Evolutionary conservation across 345 rosid species (phyloP), one percentile per base, ranked within the genome.

Genomic region (Tarenaya hassleriana): DNA sequence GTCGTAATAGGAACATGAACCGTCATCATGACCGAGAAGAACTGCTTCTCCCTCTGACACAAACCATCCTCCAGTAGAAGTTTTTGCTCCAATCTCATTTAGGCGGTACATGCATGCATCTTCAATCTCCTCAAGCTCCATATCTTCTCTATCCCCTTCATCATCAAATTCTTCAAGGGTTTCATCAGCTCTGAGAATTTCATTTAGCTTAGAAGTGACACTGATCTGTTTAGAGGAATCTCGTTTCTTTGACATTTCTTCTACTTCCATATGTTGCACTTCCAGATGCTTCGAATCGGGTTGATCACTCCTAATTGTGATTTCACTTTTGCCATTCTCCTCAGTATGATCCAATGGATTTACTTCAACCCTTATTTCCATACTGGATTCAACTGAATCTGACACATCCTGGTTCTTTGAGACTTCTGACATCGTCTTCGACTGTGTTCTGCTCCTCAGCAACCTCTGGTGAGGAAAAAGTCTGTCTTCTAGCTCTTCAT

Each of bases 21-120:
- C 94, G 66, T 94, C 95, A 66, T 72, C 70, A 57, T 88, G 97
- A 60, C 86, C 73, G 37, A 94, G 97, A 67, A 92, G 76, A 73
- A 82, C 82, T 17, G 97, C 80, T 79, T 88, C 95, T 16, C 95
- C 99, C 62, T 86, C 99, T 13, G 99, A 94, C 57, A 88, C 87
- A 77, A 94, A 88, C 97, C 99, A 94, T 49, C 97, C 99, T 49
- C 91, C 94, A 0, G 97, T 86, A 20, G 89, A 61, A 56, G 50
- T 78, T 68, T 73, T 94, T 47, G 62, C 16, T 27, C 94, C 97
- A 41, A 88, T 78, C 60, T 74, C 82, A 61, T 74, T 78, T 42
- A 77, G 75, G 63, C 70, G 85, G 60, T 74, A 49, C 56, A 70
- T 44, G 61, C 67, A 35, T 42, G 55, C 46, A 47, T 78, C 82